Conservation (phyloP, 768 basidiomycete genomes). For the Lactarius hatsudake region DNA sequence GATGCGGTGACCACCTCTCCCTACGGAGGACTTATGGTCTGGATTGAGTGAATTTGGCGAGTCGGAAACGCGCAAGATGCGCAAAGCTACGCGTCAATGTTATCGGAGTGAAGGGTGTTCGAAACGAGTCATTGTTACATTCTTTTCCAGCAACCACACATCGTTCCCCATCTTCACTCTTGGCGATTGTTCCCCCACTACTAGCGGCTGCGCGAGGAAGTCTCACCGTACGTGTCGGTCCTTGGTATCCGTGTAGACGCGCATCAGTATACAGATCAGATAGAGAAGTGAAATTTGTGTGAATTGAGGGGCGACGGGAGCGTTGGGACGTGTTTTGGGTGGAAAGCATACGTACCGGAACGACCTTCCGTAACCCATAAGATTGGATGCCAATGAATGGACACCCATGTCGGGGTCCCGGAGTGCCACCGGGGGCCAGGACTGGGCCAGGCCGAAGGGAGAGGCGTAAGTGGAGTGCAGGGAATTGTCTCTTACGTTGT, state of each 20-base stretch:
- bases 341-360: constrained; percentile 11
- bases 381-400: not conserved
- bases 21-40: constrained; percentile 51
- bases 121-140: constrained; percentile 41
- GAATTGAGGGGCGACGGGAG: constrained; percentile 21
- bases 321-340: constrained; percentile 14
- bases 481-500: not conserved
- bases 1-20: constrained; percentile 62
- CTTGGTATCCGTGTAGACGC: constrained; percentile 44
- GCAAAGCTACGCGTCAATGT: constrained; percentile 28
- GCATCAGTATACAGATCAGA: constrained; percentile 40
- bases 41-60: constrained; percentile 38
- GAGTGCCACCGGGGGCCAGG: not conserved
- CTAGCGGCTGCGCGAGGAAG: constrained; percentile 55
- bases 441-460: not conserved
- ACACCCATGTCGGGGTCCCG: not conserved
- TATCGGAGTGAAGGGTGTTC: not conserved
- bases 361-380: not conserved
- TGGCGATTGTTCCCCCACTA: constrained; percentile 67
- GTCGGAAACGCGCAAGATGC: constrained; percentile 50
- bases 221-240: constrained; percentile 53
- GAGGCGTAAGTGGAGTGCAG: not conserved
- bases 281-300: not conserved
- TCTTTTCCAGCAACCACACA: constrained; percentile 80
- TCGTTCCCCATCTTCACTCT: constrained; percentile 60